These are phyloP conservation scores for Annona squamosa DNA, from an alignment of 164 flowering plant genomes.

Conservation along the genomic window DNA sequence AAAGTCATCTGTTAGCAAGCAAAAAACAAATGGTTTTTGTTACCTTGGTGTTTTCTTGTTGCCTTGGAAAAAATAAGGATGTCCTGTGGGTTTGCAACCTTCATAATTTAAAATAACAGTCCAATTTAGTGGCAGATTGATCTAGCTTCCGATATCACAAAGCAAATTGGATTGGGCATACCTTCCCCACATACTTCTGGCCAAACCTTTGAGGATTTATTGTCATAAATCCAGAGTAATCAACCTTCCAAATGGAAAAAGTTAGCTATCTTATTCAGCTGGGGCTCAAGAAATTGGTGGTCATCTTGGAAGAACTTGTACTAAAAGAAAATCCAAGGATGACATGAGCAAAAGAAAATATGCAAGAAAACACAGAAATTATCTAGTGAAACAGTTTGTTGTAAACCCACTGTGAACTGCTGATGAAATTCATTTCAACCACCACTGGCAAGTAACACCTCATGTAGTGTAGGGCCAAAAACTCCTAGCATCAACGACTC, in stretches of 20 bases:
- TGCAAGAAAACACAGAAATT: too few relatives aligned
- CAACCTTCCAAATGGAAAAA: conserved; percentile 52
- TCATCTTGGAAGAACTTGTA: not conserved
- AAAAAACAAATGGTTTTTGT: not conserved
- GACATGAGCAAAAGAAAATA: not conserved
- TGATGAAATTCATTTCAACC: too few relatives aligned
- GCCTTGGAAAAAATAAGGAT: conserved; percentile 94
- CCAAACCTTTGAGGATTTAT: conserved; percentile 99
- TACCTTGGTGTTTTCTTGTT: conserved; percentile 59
- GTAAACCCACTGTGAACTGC: too few relatives aligned
- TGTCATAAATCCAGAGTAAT: conserved; percentile 95
- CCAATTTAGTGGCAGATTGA: conserved; percentile 3
- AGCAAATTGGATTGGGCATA: conserved; percentile 21
- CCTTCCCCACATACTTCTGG: conserved; percentile 98
- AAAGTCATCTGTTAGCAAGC: not conserved
- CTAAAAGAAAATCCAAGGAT: not conserved
- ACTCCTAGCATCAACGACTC: too few relatives aligned
- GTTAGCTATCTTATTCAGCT: not conserved
- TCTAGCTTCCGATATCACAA: conserved; percentile 2
- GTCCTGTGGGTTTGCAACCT: conserved; percentile 99
- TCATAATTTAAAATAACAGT: conserved; percentile 13
- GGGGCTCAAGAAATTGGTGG: not conserved
- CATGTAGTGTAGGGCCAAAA: too few relatives aligned
- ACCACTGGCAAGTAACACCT: too few relatives aligned
- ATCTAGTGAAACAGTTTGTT: too few relatives aligned